These are phyloP conservation scores for Populus alba DNA, from an alignment of 345 rosid species.

Conservation along the genomic window DNA sequence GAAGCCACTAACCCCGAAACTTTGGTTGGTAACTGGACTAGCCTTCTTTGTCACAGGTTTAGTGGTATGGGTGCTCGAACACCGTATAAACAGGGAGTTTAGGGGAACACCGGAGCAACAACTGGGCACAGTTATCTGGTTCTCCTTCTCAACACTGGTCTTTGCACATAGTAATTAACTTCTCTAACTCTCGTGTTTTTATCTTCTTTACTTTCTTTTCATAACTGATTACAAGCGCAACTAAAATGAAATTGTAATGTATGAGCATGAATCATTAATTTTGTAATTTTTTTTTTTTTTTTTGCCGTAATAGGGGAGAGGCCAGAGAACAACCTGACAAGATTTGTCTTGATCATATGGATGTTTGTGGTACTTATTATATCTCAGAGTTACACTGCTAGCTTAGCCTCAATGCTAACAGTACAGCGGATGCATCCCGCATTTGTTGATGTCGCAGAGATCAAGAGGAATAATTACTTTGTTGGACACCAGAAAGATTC, in stretches of 20 bases:
- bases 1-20: slow-evolving; percentile 19
- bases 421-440: slow-evolving; percentile 37
- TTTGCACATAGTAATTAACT: slow-evolving; percentile 14
- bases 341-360: slow-evolving; percentile 54
- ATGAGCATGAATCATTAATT: too few relatives aligned
- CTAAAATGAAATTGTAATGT: too few relatives aligned
- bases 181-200: not conserved
- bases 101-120: slow-evolving; percentile 36
- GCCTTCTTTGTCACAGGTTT: slow-evolving; percentile 24
- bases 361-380: slow-evolving; percentile 45
- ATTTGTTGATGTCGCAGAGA: not conserved
- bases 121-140: slow-evolving; percentile 7
- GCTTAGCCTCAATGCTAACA: slow-evolving; percentile 45
- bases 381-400: slow-evolving; percentile 52
- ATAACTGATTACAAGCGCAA: too few relatives aligned
- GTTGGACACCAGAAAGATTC: slow-evolving; percentile 41
- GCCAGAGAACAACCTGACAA: slow-evolving; percentile 40
- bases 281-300: too few relatives aligned
- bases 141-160: slow-evolving; percentile 21
- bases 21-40: slow-evolving; percentile 12
- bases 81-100: slow-evolving; percentile 32
- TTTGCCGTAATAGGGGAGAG: slow-evolving; percentile 37
- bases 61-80: slow-evolving; percentile 57
- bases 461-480: not conserved
- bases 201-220: not conserved